phyloP scores from a whole-genome alignment of 768 basidiomycete genomes.

The Auricularia heimuer region DNA sequence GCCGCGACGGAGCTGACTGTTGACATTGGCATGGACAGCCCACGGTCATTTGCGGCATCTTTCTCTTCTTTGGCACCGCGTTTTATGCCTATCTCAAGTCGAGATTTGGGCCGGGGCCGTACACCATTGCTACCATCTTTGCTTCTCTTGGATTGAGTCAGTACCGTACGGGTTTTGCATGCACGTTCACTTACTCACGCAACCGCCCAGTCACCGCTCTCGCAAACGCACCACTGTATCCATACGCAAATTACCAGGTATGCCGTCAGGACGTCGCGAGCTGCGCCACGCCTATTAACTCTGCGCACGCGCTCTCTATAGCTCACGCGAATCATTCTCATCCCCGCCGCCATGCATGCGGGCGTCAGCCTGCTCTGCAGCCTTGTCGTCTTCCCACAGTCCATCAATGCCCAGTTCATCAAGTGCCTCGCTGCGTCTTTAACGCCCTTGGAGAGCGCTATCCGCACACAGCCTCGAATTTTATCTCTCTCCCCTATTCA shows the following conservation, averaged over 20 bases:
- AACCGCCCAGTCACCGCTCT: slow-evolving; percentile 3
- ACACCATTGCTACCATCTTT: slow-evolving; percentile 44
- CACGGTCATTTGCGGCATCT: slow-evolving; percentile 47
- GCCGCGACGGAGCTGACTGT: neutral
- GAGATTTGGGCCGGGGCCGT: slow-evolving; percentile 53
- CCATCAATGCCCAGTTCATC: slow-evolving; percentile 52
- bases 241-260: slow-evolving; percentile 52
- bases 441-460: slow-evolving; percentile 34
- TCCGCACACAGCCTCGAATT: slow-evolving; percentile 37
- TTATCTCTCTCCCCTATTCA: slow-evolving; percentile 34
- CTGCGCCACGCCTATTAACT: too few species aligned
- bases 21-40: slow-evolving; percentile 28
- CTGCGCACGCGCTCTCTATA: slow-evolving; percentile 11
- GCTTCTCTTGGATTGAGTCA: slow-evolving; percentile 51
- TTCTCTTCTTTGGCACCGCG: slow-evolving; percentile 50
- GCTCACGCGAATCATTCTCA: slow-evolving; percentile 40
- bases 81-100: slow-evolving; percentile 53
- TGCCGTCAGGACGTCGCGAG: slow-evolving; percentile 7
- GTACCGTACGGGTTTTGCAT: slow-evolving; percentile 5
- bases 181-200: neutral
- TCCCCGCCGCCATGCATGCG: slow-evolving; percentile 53
- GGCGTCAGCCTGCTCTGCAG: slow-evolving; percentile 44
- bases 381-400: slow-evolving; percentile 49
- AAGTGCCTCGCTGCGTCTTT: slow-evolving; percentile 38
- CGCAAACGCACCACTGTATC: slow-evolving; percentile 51